phyloP scores from a whole-genome alignment of 306 rosid genomes.

The Prunus davidiana region DNA sequence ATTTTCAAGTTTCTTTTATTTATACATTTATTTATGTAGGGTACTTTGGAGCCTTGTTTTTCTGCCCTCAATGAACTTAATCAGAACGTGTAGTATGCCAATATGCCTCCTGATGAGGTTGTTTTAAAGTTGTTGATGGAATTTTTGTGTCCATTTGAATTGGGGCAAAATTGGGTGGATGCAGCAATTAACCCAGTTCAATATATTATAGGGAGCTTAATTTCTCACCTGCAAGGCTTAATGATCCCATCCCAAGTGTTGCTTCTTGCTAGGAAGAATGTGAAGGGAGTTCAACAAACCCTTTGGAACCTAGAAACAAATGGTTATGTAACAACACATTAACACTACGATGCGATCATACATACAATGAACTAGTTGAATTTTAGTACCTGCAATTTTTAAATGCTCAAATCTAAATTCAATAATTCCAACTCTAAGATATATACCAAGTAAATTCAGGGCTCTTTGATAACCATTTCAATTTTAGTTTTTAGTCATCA shows the following conservation, averaged over 20 bases:
- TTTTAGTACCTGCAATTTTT: background rate
- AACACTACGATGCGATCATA: background rate
- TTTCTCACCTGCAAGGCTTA: constrained; percentile 17
- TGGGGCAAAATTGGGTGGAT: no score
- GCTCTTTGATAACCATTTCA: accelerated
- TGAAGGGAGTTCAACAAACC: constrained; percentile 14
- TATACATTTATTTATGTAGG: background rate
- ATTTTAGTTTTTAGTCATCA: no score
- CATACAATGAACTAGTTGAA: background rate
- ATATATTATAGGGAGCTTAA: no score
- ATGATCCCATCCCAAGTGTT: constrained; percentile 13
- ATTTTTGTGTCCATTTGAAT: no score
- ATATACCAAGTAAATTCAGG: background rate
- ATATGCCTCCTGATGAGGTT: no score
- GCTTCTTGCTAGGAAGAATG: constrained; percentile 11
- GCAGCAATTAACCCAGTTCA: no score
- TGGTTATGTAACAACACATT: background rate
- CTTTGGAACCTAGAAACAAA: constrained; percentile 7
- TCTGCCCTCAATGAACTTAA: background rate
- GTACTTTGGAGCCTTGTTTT: background rate
- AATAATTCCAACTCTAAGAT: constrained; percentile 10
- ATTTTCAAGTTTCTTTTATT: background rate
- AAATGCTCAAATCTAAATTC: constrained; percentile 14
- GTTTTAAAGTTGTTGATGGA: no score
- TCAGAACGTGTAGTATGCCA: background rate